A percentile compares a stretch with the other conserved stretches of the same genome.
phyloP scores from a whole-genome alignment of 495 filamentous ascomycete genomes.

The Aspergillus heteromorphus region DNA sequence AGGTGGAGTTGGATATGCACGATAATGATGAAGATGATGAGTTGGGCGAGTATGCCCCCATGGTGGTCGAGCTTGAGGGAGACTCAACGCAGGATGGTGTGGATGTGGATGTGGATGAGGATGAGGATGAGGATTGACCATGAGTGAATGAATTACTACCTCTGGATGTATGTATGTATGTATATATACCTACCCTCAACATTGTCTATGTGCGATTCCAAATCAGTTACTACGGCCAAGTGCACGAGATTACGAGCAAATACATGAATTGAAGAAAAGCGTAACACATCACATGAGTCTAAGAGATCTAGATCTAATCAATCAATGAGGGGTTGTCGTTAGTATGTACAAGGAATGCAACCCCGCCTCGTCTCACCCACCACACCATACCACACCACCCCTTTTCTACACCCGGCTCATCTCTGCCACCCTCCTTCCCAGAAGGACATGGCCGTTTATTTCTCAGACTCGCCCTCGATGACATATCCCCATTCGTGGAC shows the following conservation, averaged over 20 bases:
- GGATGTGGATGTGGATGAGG: neutral
- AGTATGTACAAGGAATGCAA: neutral
- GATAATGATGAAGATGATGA: slow-evolving; percentile 79
- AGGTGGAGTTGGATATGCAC: slow-evolving; percentile 70
- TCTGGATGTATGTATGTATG: no score
- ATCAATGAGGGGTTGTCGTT: no score
- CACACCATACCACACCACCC: neutral
- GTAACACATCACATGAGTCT: neutral
- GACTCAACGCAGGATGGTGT: neutral
- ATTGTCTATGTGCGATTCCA: no score
- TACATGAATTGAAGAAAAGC: neutral
- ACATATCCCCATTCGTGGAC: slow-evolving; percentile 75
- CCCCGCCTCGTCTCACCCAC: neutral
- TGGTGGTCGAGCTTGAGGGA: slow-evolving; percentile 61
- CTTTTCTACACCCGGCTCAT: neutral
- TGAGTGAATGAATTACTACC: no score
- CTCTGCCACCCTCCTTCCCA: neutral
- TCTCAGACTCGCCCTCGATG: slow-evolving; percentile 52
- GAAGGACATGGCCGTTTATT: slow-evolving; percentile 16
- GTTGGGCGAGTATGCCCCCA: slow-evolving; percentile 78
- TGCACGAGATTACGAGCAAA: no score
- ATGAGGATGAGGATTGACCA: neutral
- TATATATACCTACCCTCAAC: no score
- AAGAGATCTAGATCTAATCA: neutral
- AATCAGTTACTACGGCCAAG: no score